Percentiles rank a stretch among this genome's conserved stretches.
Conservation (phyloP, 140 eudicot species). For the Flaveria floridana region DNA sequence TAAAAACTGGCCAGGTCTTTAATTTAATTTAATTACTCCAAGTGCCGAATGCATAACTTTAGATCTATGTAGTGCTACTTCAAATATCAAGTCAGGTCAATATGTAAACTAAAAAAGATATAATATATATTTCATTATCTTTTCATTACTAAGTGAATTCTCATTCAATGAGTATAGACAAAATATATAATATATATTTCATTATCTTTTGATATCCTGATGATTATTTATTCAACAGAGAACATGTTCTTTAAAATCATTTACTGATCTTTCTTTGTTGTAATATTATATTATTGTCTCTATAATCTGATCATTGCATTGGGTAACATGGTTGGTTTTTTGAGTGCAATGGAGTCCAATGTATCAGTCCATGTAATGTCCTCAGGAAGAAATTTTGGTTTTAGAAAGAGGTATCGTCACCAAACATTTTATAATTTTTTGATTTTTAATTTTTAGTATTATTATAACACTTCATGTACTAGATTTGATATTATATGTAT, state of each 20-base stretch:
- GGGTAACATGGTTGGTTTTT: slow-evolving; percentile 82
- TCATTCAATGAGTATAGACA: slow-evolving; percentile 80
- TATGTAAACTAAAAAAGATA: no score
- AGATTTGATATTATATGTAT: neutral
- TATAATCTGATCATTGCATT: slow-evolving; percentile 30
- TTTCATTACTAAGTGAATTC: slow-evolving; percentile 93
- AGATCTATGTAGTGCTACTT: no score
- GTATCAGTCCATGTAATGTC: slow-evolving; percentile 89
- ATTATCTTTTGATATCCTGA: neutral
- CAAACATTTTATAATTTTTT: neutral
- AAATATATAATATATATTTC: neutral
- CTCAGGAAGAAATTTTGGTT: slow-evolving; percentile 97
- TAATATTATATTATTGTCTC: slow-evolving; percentile 1
- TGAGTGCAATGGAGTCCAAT: slow-evolving; percentile 99
- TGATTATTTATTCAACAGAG: slow-evolving; percentile 9
- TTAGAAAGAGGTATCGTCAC: slow-evolving; percentile 68
- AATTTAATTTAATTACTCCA: no score
- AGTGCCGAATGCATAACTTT: no score
- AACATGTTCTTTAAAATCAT: neutral
- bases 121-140: neutral
- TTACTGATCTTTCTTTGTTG: slow-evolving; percentile 10
- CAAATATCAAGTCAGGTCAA: no score
- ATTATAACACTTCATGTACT: neutral
- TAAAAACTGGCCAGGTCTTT: no score
- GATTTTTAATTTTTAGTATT: neutral